Conservation (phyloP, 1,284 basidiomycete species). For the Pholiota adiposa region DNA sequence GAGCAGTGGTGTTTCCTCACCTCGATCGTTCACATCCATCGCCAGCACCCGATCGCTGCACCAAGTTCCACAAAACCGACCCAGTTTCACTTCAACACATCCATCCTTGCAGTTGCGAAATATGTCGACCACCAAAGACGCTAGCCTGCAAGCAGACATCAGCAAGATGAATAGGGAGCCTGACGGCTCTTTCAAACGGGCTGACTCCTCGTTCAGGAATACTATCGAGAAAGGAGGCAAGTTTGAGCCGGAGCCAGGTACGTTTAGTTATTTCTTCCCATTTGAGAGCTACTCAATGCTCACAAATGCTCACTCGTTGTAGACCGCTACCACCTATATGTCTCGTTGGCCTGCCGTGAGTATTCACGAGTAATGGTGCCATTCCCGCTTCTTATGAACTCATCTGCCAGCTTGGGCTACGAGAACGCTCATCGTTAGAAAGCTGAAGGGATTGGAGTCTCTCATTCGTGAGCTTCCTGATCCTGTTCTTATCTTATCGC, state of each 20-base stretch:
- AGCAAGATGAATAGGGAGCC: conserved; percentile 61
- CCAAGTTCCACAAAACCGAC: neutral
- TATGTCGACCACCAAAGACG: conserved; percentile 37
- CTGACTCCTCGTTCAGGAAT: conserved; percentile 75
- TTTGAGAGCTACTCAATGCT: neutral
- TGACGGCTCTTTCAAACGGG: conserved; percentile 87
- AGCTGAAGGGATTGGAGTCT: conserved; percentile 91
- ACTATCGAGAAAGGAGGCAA: conserved; percentile 72
- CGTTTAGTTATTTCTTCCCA: conserved; percentile 26
- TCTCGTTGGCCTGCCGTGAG: conserved; percentile 81
- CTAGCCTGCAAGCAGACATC: conserved; percentile 57
- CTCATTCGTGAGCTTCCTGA: conserved; percentile 63
- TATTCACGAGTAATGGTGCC: neutral
- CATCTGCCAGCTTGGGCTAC: conserved; percentile 84
- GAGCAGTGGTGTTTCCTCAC: neutral
- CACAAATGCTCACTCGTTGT: conserved; percentile 10
- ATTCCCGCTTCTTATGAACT: neutral
- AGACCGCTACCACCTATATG: conserved; percentile 91
- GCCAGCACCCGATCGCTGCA: neutral
- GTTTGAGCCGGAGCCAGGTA: conserved; percentile 84
- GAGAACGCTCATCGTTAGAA: conserved; percentile 84
- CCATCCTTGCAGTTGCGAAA: neutral
- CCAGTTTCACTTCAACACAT: neutral
- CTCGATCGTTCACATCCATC: neutral
- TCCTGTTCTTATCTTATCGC: neutral